Evolutionary conservation across 345 rosid species (phyloP).

Genomic region (Reutealis trisperma): DNA sequence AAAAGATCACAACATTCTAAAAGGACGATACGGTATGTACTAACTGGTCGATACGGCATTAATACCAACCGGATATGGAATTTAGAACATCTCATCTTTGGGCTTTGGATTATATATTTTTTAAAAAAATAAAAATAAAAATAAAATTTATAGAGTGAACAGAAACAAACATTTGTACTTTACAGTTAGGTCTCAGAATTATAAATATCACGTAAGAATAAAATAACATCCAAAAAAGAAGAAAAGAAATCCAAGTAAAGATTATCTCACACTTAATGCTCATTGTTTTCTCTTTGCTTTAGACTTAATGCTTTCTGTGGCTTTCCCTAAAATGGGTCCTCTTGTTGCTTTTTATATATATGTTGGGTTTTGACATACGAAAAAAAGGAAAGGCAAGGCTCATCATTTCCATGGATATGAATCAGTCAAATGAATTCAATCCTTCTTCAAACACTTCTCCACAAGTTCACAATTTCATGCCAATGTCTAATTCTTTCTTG

Average conservation of each 20-base stretch:
- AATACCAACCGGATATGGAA: too few species aligned
- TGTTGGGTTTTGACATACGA: background rate
- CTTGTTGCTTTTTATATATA: background rate
- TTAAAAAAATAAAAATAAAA: too few species aligned
- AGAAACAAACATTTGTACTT: too few species aligned
- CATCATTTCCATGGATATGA: conserved; percentile 30
- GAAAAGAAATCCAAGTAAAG: background rate
- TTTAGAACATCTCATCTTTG: too few species aligned
- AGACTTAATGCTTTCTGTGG: background rate
- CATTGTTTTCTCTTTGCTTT: background rate
- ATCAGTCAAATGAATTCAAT: conserved; percentile 20
- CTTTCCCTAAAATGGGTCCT: too few species aligned
- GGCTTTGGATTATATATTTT: too few species aligned
- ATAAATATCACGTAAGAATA: background rate
- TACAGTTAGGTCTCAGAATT: too few species aligned
- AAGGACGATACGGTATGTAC: too few species aligned
- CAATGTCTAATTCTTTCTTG: background rate
- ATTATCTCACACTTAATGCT: background rate
- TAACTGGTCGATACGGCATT: too few species aligned
- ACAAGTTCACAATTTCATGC: conserved; percentile 6
- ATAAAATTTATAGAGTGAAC: too few species aligned
- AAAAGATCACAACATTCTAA: too few species aligned
- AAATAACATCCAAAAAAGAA: background rate
- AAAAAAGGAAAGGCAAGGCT: background rate
- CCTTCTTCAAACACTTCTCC: conserved; percentile 9